These are phyloP conservation scores for Glycyrrhiza uralensis DNA, from an alignment of 306 rosid genomes.

Conservation along the genomic window DNA sequence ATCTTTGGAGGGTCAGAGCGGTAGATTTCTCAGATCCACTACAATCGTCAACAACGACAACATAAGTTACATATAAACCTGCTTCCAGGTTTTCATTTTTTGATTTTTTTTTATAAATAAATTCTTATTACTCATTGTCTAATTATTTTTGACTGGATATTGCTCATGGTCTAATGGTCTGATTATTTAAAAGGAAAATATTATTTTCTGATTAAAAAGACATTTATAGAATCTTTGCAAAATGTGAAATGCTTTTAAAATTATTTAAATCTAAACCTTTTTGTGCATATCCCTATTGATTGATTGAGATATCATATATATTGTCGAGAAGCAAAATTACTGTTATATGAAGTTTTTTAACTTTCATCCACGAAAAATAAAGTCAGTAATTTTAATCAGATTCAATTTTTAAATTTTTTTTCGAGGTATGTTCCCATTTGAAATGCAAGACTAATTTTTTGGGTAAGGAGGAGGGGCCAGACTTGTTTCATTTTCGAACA, in stretches of 20 bases:
- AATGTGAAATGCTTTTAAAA: neutral
- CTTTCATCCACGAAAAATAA: no score
- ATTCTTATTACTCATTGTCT: neutral
- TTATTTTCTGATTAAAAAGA: neutral
- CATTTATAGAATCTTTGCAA: neutral
- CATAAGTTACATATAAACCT: neutral
- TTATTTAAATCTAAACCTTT: neutral
- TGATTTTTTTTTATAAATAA: neutral
- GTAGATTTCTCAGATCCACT: constrained; percentile 43
- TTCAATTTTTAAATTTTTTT: no score
- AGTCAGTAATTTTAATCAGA: no score
- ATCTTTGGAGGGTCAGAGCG: constrained; percentile 37
- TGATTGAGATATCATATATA: neutral
- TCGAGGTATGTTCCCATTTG: no score
- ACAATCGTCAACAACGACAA: constrained; percentile 33
- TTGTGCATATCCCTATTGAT: neutral
- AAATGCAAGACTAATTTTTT: no score
- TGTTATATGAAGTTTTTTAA: neutral
- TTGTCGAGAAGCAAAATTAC: neutral
- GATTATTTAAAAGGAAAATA: no score
- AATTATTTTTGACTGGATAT: neutral
- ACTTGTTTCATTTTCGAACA: no score
- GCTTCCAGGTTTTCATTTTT: neutral
- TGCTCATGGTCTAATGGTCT: neutral
- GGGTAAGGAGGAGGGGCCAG: no score